Percentiles rank a stretch among this genome's conserved stretches.
phyloP scores from a whole-genome alignment of 495 filamentous ascomycete genomes.

The Bacidia gigantensis region DNA sequence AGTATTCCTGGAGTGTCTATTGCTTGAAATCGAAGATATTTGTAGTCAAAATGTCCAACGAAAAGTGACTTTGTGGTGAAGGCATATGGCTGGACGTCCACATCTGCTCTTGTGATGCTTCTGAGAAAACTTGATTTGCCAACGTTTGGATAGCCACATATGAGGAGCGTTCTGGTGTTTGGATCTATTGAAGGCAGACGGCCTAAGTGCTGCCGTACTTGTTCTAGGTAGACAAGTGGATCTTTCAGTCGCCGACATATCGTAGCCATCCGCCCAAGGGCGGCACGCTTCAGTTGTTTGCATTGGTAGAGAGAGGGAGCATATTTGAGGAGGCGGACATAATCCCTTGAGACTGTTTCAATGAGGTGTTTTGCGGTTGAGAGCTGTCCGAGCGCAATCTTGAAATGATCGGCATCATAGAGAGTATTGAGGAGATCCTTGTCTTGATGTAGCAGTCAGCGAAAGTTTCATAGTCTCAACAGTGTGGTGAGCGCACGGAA shows the following conservation, averaged over 20 bases:
- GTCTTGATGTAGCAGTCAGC: slow-evolving; percentile 28
- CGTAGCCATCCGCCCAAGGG: slow-evolving; percentile 89
- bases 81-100: slow-evolving; percentile 94
- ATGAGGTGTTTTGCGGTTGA: slow-evolving; percentile 93
- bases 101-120: slow-evolving; percentile 86
- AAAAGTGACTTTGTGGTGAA: slow-evolving; percentile 98
- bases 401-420: slow-evolving; percentile 96
- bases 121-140: slow-evolving; percentile 92
- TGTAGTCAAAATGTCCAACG: slow-evolving; percentile 97
- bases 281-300: slow-evolving; percentile 84
- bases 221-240: slow-evolving; percentile 86
- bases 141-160: slow-evolving; percentile 95
- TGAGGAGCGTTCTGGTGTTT: slow-evolving; percentile 84
- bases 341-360: slow-evolving; percentile 88
- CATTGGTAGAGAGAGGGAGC: slow-evolving; percentile 91
- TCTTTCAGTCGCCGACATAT: slow-evolving; percentile 89
- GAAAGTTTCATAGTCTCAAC: background rate
- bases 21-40: slow-evolving; percentile 85
- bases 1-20: slow-evolving; percentile 89
- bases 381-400: slow-evolving; percentile 88
- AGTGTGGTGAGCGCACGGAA: slow-evolving; percentile 53
- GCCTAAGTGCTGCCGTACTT: slow-evolving; percentile 93
- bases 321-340: slow-evolving; percentile 88
- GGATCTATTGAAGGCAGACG: slow-evolving; percentile 96
- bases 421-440: slow-evolving; percentile 73